These are phyloP conservation scores for Leccinum fuscescens DNA, from an alignment of 1,284 basidiomycete genomes.

Conservation along the genomic window DNA sequence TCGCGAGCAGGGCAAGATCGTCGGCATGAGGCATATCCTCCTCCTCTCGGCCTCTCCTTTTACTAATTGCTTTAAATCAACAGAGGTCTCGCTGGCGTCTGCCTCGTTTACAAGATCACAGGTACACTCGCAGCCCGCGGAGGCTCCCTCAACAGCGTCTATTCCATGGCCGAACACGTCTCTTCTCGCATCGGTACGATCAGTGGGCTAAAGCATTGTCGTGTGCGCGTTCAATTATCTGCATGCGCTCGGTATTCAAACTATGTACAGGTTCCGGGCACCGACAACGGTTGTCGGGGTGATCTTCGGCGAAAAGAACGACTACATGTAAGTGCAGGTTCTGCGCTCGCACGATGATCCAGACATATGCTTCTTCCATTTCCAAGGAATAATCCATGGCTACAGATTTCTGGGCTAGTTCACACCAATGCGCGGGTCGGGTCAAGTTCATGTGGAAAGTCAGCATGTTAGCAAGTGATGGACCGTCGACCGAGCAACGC, in stretches of 20 bases:
- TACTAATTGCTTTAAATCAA: background rate
- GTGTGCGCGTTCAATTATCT: conserved; percentile 47
- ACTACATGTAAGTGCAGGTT: conserved; percentile 44
- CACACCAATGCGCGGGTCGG: conserved; percentile 58
- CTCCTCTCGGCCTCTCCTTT: conserved; percentile 3
- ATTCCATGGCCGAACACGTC: conserved; percentile 67
- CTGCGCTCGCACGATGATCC: background rate
- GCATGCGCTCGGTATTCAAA: background rate
- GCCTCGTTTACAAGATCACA: conserved; percentile 90
- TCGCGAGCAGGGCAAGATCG: conserved; percentile 73
- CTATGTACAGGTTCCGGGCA: conserved; percentile 72
- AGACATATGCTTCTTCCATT: no score
- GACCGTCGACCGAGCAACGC: conserved; percentile 78
- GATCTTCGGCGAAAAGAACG: conserved; percentile 47
- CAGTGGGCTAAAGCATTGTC: conserved; percentile 84
- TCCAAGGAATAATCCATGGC: conserved; percentile 46
- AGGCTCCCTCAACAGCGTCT: conserved; percentile 71
- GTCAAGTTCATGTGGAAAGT: conserved; percentile 6
- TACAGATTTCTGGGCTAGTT: conserved; percentile 74
- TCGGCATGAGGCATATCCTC: conserved; percentile 67
- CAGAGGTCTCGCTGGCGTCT: conserved; percentile 86
- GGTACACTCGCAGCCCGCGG: conserved; percentile 79
- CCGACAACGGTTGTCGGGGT: conserved; percentile 37
- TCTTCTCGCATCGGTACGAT: conserved; percentile 74
- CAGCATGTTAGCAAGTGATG: conserved; percentile 69